phyloP scores from a whole-genome alignment of 176 grass and related monocot species.

The Eleusine coracana region DNA sequence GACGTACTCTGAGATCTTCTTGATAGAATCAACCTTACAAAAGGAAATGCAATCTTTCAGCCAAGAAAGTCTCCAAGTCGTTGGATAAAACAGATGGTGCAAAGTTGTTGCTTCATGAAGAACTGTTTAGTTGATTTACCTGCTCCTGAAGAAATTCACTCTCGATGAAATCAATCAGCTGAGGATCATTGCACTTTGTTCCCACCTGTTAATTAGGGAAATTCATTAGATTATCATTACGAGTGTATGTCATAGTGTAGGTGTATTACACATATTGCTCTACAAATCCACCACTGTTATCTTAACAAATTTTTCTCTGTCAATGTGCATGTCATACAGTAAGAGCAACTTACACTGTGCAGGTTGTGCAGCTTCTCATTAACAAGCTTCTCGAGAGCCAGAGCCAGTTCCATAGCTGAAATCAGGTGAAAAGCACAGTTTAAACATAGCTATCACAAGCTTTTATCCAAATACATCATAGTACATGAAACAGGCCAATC shows the following conservation, averaged over 20 bases:
- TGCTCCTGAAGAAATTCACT: conserved; percentile 83
- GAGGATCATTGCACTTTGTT: conserved; percentile 66
- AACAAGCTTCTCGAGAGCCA: conserved; percentile 75
- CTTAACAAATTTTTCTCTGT: neutral
- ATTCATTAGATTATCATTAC: neutral
- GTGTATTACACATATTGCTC: neutral
- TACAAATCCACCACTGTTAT: neutral
- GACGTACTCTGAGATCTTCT: conserved; percentile 82
- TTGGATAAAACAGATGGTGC: neutral
- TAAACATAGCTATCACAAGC: neutral
- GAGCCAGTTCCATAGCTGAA: conserved; percentile 94
- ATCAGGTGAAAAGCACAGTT: neutral
- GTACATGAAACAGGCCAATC: neutral
- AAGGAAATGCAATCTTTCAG: neutral
- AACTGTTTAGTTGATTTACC: conserved; percentile 45
- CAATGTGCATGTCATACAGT: neutral
- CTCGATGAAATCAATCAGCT: conserved; percentile 76
- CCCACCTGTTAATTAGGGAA: conserved; percentile 67
- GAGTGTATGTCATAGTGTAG: neutral
- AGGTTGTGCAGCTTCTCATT: conserved; percentile 85
- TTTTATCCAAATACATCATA: neutral
- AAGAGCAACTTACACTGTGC: conserved; percentile 60
- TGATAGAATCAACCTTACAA: conserved; percentile 79
- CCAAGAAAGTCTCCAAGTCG: neutral
- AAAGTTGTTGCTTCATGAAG: neutral